A percentile compares a stretch with the other conserved stretches of the same genome.
These are phyloP conservation scores for Nothophytophthora sp. DNA, from an alignment of 352 stramenopile genomes.

Conservation along the genomic window DNA sequence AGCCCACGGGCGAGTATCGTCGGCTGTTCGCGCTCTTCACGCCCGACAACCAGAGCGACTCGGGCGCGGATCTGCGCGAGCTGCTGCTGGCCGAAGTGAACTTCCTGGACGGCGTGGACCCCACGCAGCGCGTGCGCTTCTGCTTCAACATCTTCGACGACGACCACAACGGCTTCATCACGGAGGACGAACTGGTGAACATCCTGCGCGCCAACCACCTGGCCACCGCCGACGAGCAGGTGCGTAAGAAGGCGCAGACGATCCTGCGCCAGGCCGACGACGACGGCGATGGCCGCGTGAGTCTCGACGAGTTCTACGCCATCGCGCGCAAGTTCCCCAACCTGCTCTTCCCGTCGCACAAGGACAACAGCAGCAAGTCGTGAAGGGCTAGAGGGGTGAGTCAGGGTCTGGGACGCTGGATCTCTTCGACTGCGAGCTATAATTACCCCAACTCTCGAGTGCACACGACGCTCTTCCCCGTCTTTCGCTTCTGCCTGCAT, in stretches of 20 bases:
- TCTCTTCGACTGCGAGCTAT: too few species aligned
- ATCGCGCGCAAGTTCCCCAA: conserved; percentile 92
- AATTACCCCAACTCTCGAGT: conserved; percentile 2
- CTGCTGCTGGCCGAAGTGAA: conserved; percentile 92
- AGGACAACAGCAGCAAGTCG: conserved; percentile 11
- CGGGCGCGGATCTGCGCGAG: conserved; percentile 85
- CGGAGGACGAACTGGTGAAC: conserved; percentile 87
- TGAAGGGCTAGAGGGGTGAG: too few species aligned
- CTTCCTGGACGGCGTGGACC: conserved; percentile 76
- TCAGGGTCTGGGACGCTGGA: too few species aligned
- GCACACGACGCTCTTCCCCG: conserved; percentile 19
- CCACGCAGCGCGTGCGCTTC: conserved; percentile 89
- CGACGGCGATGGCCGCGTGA: conserved; percentile 77
- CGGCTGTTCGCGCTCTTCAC: conserved; percentile 87
- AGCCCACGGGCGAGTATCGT: conserved; percentile 89
- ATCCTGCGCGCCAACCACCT: conserved; percentile 93
- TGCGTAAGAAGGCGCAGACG: conserved; percentile 85
- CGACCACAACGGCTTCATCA: conserved; percentile 91
- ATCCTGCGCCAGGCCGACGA: conserved; percentile 84
- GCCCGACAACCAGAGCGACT: conserved; percentile 59
- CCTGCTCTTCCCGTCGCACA: conserved; percentile 82
- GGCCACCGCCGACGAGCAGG: conserved; percentile 61
- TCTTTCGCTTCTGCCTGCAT: background rate
- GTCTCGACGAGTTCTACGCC: conserved; percentile 84
- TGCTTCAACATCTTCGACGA: conserved; percentile 96